phyloP scores from a whole-genome alignment of 2,329 filamentous ascomycete species.

The Colletotrichum lindemuthianum region DNA sequence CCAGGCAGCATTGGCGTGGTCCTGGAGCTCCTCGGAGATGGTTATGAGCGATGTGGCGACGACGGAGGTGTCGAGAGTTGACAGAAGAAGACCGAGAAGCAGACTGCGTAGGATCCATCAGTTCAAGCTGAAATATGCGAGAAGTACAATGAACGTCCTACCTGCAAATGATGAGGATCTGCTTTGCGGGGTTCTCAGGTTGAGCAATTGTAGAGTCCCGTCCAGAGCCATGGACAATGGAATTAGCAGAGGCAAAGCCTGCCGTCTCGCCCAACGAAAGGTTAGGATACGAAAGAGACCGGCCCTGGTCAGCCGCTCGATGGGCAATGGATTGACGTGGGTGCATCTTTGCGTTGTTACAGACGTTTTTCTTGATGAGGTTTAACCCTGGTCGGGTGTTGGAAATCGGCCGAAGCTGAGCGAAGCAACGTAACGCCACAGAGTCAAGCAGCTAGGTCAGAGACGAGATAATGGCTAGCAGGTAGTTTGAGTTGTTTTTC shows the following conservation, averaged over 20 bases:
- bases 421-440: too few relatives aligned
- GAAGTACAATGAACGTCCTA: slow-evolving; percentile 31
- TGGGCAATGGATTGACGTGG: too few relatives aligned
- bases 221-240: too few relatives aligned
- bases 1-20: slow-evolving; percentile 64
- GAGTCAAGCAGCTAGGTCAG: too few relatives aligned
- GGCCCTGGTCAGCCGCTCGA: too few relatives aligned
- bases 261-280: slow-evolving; percentile 40
- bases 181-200: slow-evolving; percentile 36
- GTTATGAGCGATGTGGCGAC: slow-evolving; percentile 67
- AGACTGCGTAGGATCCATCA: slow-evolving; percentile 23
- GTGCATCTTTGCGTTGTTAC: too few relatives aligned
- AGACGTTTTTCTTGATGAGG: too few relatives aligned
- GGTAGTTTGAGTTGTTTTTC: too few relatives aligned
- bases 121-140: not conserved
- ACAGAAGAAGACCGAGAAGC: slow-evolving; percentile 64
- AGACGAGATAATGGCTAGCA: too few relatives aligned
- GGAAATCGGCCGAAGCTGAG: too few relatives aligned
- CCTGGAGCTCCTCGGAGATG: slow-evolving; percentile 61
- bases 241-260: slow-evolving; percentile 22
- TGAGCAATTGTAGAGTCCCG: too few relatives aligned
- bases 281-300: slow-evolving; percentile 39
- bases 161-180: slow-evolving; percentile 49
- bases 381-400: too few relatives aligned
- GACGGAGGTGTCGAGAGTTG: slow-evolving; percentile 67